Percentiles rank a stretch among this genome's conserved stretches.
phyloP scores from a whole-genome alignment of 129 eudicot species.

The Heracleum sosnowskyi region DNA sequence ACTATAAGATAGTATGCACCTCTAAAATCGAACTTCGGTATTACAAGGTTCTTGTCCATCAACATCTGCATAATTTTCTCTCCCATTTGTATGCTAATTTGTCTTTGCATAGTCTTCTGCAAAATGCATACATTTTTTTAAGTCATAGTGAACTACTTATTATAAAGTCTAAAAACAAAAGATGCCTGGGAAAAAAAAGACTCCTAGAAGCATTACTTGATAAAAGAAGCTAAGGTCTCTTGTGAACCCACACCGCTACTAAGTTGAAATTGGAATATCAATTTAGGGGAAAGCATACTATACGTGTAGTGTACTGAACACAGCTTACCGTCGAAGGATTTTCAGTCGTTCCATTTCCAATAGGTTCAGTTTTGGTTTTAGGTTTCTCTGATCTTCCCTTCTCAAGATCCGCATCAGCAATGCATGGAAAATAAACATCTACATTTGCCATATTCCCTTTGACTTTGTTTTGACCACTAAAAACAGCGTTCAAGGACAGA shows the following conservation, averaged over 20 bases:
- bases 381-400: slow-evolving; percentile 39
- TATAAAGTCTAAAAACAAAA: no score
- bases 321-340: slow-evolving; percentile 43
- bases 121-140: slow-evolving; percentile 8
- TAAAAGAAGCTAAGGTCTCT: not conserved
- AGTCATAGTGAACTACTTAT: not conserved
- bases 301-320: not conserved
- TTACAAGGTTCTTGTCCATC: slow-evolving; percentile 52
- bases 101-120: slow-evolving; percentile 66
- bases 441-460: slow-evolving; percentile 38
- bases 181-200: not conserved
- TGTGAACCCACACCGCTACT: not conserved
- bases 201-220: not conserved
- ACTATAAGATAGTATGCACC: slow-evolving; percentile 30
- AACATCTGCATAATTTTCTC: slow-evolving; percentile 58
- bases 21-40: slow-evolving; percentile 52
- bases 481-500: slow-evolving; percentile 37
- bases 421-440: slow-evolving; percentile 42
- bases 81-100: slow-evolving; percentile 55
- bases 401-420: slow-evolving; percentile 50
- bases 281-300: not conserved
- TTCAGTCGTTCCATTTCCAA: slow-evolving; percentile 36
- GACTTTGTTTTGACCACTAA: slow-evolving; percentile 36
- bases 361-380: slow-evolving; percentile 32
- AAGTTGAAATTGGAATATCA: not conserved